Evolutionary conservation across 345 rosid genomes (phyloP), one percentile per base, ranked within the genome.

Genomic region (Citrus reticulata): DNA sequence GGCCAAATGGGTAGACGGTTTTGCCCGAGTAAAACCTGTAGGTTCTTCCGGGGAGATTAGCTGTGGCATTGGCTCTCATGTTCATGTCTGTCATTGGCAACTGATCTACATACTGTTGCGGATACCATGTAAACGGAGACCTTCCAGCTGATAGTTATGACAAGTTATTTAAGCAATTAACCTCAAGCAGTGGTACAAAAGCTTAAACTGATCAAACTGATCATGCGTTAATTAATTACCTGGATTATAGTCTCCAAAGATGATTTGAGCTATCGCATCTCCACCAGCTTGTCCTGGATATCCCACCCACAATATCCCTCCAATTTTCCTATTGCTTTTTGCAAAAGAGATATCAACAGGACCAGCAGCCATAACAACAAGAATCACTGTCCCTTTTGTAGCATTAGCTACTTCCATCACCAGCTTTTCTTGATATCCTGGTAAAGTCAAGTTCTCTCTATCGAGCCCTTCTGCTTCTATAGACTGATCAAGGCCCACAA

Each of bases 251-350:
- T 87, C 88, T 51, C 89, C 90, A 54, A 86, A 89, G 8, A 89
- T 68, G 59, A 89, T 84, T 46, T 87, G 81, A 30, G 90, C 89
- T 16, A 86, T 79, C 74, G 87, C 90, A 35, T 78, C 88, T 68
- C 90, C 92, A 34, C 92, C 90, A 11, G 83, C 90, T 79, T 89
- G 85, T 59, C 90, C 90, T 5, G 90, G 92, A 68, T 86, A 89
- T 10, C 90, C 92, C 0, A 85, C 90, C 90, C 90, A 89, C 69
- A 89, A 49, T 32, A 89, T 87, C 27, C 81, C 89, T 6, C 80
- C 77, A 30, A 87, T 81, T 42, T 75, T 74, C 9, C 39, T 69
- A 65, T 72, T 17, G 17, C 82, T 81, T 75, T 59, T 78, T 14
- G 85, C 84, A 67, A 85, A 88, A 3, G 91, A 78, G 59, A 88